Base-by-base conservation (phyloP, 2,329 filamentous ascomycete genomes). In the Pleomassaria siparia region DNA sequence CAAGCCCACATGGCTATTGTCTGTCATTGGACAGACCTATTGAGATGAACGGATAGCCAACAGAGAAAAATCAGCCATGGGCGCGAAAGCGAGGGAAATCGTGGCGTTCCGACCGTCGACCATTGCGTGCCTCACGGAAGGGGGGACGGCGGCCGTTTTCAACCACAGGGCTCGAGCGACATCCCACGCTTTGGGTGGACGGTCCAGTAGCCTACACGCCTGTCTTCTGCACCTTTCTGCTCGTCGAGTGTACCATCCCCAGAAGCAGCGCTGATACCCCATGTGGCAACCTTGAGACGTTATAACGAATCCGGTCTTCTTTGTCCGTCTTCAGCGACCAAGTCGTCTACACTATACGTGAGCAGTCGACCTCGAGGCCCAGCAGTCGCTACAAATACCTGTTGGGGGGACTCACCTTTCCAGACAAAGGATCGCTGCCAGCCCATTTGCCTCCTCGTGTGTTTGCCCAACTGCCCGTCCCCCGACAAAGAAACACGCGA, bases 301-400 rank as follows among this genome's bases (percentile, higher is more conserved):
- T 56, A 60, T 56, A 53, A 69, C 67, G 60, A 54, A 70, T 69
- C 64, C 67, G 65, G 66, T 56, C 53, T 57, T 54, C 67, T 70
- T 72, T 72, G 68, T 72, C 68, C 67, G 66, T 66, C 60, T 65
- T 69, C 63, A 69, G 67, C 62, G 54, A 56, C 54, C 51, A 59
- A 49, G 53, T 62, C 55, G 57, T 55, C 60, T 63, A 56, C 53
- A 60, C 44, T 58, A 54, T 64, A 66, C 57, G 62, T 68, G 62
- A 68, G 62, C 62, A 66, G 59, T 63, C 46, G 51, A 56, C 53
- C 53, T 69, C 56, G 60, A 68, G 56, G 49, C 51, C 59, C 51
- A 53, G 53, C 53, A 57, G 51, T 64, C 59, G 64, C 59, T 72
- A 70, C 68, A 71, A 70, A 70, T 70, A 72, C 59, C 63, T 62